Percentiles rank a stretch among this genome's conserved stretches.
Conservation (phyloP, 129 eudicot species). For the Rutidosis leptorrhynchoides region DNA sequence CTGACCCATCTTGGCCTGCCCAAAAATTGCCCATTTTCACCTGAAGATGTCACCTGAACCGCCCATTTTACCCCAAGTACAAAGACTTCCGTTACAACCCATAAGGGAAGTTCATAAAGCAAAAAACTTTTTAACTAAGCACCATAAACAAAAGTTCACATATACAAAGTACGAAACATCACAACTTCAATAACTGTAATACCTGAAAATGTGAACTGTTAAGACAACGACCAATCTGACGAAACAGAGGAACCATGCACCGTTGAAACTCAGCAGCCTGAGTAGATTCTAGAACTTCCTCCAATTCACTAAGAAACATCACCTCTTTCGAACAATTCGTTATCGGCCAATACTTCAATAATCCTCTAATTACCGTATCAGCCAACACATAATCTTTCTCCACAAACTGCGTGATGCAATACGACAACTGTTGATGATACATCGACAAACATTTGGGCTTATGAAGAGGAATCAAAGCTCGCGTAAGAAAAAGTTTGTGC, state of each 20-base stretch:
- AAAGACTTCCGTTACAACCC: neutral
- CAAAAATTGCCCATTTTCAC: neutral
- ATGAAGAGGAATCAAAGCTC: conserved; percentile 71
- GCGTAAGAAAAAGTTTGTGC: conserved; percentile 58
- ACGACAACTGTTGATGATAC: conserved; percentile 71
- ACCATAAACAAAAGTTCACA: neutral
- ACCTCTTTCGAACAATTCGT: conserved; percentile 68
- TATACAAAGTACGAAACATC: neutral
- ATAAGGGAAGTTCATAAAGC: neutral
- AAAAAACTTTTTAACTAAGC: neutral
- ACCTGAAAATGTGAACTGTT: conserved; percentile 82
- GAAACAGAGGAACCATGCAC: conserved; percentile 65
- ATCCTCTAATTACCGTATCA: conserved; percentile 61
- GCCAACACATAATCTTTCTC: conserved; percentile 68
- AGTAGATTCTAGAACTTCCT: conserved; percentile 69
- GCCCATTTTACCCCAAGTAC: neutral
- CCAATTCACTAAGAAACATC: conserved; percentile 67
- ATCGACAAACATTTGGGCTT: conserved; percentile 60
- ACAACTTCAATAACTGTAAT: neutral
- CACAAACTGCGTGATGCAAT: conserved; percentile 74
- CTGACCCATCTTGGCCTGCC: neutral
- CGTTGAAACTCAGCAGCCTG: conserved; percentile 68
- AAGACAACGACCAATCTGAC: conserved; percentile 62
- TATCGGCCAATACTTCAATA: conserved; percentile 73
- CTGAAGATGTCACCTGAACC: neutral